phyloP scores from a whole-genome alignment of 108 stramenopile genomes.

The Skeletonema tropicum region DNA sequence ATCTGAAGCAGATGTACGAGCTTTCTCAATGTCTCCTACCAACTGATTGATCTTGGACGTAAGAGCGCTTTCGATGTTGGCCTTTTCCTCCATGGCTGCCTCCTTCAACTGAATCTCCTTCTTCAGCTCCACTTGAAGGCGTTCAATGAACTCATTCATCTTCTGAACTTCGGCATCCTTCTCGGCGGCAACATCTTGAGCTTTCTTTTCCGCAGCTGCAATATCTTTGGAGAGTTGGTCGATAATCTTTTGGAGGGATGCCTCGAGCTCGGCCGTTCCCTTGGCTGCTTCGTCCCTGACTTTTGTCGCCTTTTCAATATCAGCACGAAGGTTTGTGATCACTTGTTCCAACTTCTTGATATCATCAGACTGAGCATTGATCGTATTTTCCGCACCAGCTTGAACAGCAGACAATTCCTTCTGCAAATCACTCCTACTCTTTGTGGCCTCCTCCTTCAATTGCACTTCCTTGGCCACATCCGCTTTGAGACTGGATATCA shows the following conservation, averaged over 20 bases:
- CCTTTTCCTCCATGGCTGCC: conserved; percentile 17
- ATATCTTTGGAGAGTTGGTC: conserved; percentile 10
- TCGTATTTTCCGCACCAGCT: conserved; percentile 10
- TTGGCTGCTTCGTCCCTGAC: conserved; percentile 29
- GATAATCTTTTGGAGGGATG: conserved; percentile 4
- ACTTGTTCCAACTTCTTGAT: conserved; percentile 8
- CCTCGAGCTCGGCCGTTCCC: conserved; percentile 23
- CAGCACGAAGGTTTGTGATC: neutral
- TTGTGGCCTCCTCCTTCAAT: neutral
- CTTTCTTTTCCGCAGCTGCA: conserved; percentile 1
- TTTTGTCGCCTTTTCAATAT: conserved; percentile 25
- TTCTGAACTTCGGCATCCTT: conserved; percentile 19
- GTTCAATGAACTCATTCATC: conserved; percentile 21
- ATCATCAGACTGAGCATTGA: conserved; percentile 18
- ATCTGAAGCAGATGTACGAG: neutral
- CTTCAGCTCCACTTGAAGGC: conserved; percentile 8
- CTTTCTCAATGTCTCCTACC: conserved; percentile 8
- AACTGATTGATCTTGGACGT: conserved; percentile 11
- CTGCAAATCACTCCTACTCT: conserved; percentile 24
- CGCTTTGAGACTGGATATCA: neutral
- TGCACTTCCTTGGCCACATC: neutral
- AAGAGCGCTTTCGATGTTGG: conserved; percentile 2
- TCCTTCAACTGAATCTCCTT: conserved; percentile 7
- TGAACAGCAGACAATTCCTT: conserved; percentile 7
- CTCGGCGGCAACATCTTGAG: conserved; percentile 7